Percentiles rank a stretch among this genome's conserved stretches.
Conservation (phyloP, 345 rosid species). For the sweet orange (Citrus sinensis) region DNA sequence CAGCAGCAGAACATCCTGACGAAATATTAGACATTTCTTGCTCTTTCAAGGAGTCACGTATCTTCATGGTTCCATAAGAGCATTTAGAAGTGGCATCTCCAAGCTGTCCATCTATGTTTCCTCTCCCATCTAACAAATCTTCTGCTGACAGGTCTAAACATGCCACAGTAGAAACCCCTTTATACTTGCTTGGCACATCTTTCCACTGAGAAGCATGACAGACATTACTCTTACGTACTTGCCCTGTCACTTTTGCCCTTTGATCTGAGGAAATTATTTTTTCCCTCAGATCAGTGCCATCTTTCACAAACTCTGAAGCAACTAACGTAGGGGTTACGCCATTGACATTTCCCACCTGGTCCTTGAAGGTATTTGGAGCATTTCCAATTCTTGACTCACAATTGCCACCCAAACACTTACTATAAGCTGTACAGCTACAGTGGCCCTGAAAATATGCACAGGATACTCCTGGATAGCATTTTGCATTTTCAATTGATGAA, state of each 20-base stretch:
- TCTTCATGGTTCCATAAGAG: slow-evolving; percentile 16
- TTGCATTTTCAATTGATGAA: slow-evolving; percentile 20
- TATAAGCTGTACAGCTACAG: slow-evolving; percentile 24
- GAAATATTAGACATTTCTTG: slow-evolving; percentile 43
- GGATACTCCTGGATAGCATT: slow-evolving; percentile 26
- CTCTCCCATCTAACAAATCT: slow-evolving; percentile 15
- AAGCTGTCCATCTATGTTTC: slow-evolving; percentile 13
- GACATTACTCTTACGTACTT: slow-evolving; percentile 11
- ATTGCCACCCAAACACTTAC: slow-evolving; percentile 24
- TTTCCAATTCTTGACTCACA: slow-evolving; percentile 21
- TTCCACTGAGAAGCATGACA: slow-evolving; percentile 37
- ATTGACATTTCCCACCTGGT: slow-evolving; percentile 6
- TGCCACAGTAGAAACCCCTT: slow-evolving; percentile 15
- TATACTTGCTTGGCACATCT: slow-evolving; percentile 41
- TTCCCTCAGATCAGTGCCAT: slow-evolving; percentile 16
- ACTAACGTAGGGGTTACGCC: slow-evolving; percentile 12
- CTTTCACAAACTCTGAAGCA: slow-evolving; percentile 27
- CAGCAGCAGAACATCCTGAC: slow-evolving; percentile 40
- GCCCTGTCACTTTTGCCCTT: slow-evolving; percentile 9
- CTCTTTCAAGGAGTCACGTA: slow-evolving; percentile 24
- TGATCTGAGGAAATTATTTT: slow-evolving; percentile 14
- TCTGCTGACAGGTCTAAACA: slow-evolving; percentile 13
- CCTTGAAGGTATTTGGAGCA: slow-evolving; percentile 12
- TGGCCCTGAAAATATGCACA: slow-evolving; percentile 17
- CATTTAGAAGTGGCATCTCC: slow-evolving; percentile 22